Evolutionary conservation across 129 eudicot species (phyloP).

Genomic region (Pseudognaphalium luteoalbum): DNA sequence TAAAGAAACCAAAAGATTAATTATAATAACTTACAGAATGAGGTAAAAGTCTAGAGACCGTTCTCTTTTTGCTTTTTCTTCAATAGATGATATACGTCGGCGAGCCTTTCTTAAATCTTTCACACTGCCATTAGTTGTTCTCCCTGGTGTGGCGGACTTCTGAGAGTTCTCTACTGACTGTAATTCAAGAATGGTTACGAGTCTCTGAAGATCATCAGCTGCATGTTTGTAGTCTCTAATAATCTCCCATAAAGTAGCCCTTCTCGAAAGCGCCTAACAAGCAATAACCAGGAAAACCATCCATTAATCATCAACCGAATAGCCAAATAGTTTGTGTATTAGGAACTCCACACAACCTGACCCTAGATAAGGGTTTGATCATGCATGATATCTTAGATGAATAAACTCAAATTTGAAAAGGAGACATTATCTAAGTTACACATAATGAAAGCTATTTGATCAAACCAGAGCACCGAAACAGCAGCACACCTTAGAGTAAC

Average conservation of each 20-base stretch:
- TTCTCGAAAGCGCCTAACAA: conserved; percentile 82
- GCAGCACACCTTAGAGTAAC: conserved; percentile 67
- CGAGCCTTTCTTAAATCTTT: conserved; percentile 69
- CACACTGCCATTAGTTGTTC: conserved; percentile 46
- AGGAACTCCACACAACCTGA: background rate
- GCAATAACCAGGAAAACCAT: background rate
- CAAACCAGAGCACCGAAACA: conserved; percentile 12
- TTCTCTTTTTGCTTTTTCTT: conserved; percentile 62
- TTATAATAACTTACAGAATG: conserved; percentile 60
- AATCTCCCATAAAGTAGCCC: conserved; percentile 89
- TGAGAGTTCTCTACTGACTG: conserved; percentile 43
- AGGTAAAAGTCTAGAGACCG: conserved; percentile 64
- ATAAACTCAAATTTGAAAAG: conserved; percentile 15
- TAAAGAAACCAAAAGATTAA: background rate
- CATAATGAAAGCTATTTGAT: background rate
- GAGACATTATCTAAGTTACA: background rate
- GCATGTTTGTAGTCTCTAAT: conserved; percentile 93
- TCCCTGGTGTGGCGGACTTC: conserved; percentile 42
- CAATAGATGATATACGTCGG: conserved; percentile 58
- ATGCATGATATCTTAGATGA: background rate
- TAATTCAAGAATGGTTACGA: conserved; percentile 58
- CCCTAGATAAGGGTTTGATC: background rate
- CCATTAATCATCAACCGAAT: background rate
- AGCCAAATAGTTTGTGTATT: background rate
- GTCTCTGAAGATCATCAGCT: conserved; percentile 60